A percentile compares a stretch with the other conserved stretches of the same genome.
Conservation (phyloP, 345 rosid species). For the Aethionema arabicum region DNA sequence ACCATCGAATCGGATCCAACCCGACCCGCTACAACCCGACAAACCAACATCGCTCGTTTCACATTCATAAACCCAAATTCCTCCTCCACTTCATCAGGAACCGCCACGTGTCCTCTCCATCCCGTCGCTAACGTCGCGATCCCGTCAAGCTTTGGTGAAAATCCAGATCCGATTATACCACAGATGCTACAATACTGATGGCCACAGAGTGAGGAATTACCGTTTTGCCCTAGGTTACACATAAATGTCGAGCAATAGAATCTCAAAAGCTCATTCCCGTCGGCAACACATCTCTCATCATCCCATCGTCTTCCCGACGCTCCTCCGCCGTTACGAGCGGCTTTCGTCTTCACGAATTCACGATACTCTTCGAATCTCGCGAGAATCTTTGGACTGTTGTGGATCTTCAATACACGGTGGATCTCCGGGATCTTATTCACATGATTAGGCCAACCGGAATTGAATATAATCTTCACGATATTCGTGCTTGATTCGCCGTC, state of each 20-base stretch:
- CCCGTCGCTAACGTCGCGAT: slow-evolving; percentile 73
- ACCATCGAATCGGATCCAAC: slow-evolving; percentile 58
- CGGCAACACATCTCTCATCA: slow-evolving; percentile 92
- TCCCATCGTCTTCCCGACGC: slow-evolving; percentile 25
- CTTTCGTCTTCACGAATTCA: slow-evolving; percentile 74
- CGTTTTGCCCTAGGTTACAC: slow-evolving; percentile 70
- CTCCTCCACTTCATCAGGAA: slow-evolving; percentile 76
- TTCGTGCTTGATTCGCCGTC: slow-evolving; percentile 85
- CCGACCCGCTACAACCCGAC: slow-evolving; percentile 84
- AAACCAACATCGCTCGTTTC: slow-evolving; percentile 86
- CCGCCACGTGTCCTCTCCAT: slow-evolving; percentile 80
- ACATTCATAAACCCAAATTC: slow-evolving; percentile 94
- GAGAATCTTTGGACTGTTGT: slow-evolving; percentile 68
- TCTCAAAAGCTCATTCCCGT: slow-evolving; percentile 92
- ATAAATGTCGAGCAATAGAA: slow-evolving; percentile 84
- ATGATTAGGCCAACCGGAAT: slow-evolving; percentile 67
- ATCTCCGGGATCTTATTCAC: slow-evolving; percentile 47
- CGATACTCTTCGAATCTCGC: slow-evolving; percentile 87
- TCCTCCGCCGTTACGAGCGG: slow-evolving; percentile 49
- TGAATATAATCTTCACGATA: slow-evolving; percentile 81
- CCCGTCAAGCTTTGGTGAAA: slow-evolving; percentile 89
- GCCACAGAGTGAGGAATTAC: slow-evolving; percentile 53
- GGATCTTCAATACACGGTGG: slow-evolving; percentile 75
- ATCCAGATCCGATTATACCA: slow-evolving; percentile 76
- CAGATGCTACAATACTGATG: slow-evolving; percentile 85